A percentile compares a stretch with the other conserved stretches of the same genome.
These are phyloP conservation scores for Phytophthora hibernalis DNA, from an alignment of 352 stramenopile species.

Conservation along the genomic window DNA sequence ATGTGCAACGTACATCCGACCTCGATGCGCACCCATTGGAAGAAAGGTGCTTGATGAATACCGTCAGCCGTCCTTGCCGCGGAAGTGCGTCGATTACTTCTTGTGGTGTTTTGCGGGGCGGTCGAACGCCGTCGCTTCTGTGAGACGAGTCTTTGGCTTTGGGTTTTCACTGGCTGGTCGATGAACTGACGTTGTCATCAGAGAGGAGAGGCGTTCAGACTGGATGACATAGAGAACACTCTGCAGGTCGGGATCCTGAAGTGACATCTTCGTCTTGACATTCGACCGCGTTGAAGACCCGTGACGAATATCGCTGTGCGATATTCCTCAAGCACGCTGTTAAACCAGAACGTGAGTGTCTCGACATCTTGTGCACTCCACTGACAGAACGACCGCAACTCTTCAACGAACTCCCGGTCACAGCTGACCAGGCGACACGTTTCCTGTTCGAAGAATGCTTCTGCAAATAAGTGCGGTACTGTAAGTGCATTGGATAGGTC, in stretches of 20 bases:
- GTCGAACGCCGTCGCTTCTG: too few species aligned
- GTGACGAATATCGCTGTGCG: neutral
- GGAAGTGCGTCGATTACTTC: too few species aligned
- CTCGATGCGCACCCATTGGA: too few species aligned
- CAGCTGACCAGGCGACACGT: neutral
- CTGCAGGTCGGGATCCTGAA: conserved; percentile 9
- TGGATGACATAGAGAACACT: conserved; percentile 12
- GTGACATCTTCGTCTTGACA: too few species aligned
- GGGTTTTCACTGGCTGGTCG: too few species aligned
- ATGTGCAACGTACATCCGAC: too few species aligned
- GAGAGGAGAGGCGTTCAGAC: conserved; percentile 2
- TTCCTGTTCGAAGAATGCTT: conserved; percentile 15
- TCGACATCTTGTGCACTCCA: neutral
- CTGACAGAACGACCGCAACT: neutral
- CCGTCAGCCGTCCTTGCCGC: too few species aligned
- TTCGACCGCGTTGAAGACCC: too few species aligned
- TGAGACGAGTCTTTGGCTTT: too few species aligned
- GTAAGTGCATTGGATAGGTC: conserved; percentile 16
- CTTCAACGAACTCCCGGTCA: conserved; percentile 4
- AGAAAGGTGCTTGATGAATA: too few species aligned
- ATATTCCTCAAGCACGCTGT: neutral
- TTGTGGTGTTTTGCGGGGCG: too few species aligned
- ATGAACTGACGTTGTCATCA: neutral
- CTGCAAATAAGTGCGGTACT: conserved; percentile 9
- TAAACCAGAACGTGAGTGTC: neutral